Evolutionary conservation across 768 basidiomycete species (phyloP), one percentile per base, ranked within the genome.

Genomic region (Leccinum olivaceopallidum): DNA sequence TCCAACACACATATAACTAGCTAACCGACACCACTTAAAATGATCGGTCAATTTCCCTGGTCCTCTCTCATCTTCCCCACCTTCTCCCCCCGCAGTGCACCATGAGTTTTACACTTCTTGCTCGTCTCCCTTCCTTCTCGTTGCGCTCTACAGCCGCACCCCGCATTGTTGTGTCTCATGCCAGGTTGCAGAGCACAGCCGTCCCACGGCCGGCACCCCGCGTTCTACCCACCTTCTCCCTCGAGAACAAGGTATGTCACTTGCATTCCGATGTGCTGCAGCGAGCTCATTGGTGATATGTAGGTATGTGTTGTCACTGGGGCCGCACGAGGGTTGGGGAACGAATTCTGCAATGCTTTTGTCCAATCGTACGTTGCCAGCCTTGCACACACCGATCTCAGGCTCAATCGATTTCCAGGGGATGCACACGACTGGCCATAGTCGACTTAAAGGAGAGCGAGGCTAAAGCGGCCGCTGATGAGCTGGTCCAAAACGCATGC

Each of bases 301-400:
- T 69, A 96, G 88, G 94, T 94, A 57, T 93, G 92, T 76, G 78
- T 95, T 67, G 87, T 98, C 55, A 98, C 96, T 42, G 96, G 96
- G 51, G 96, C 88, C 57, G 96, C 95, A 13, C 83, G 91, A 68
- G 96, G 96, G 7, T 78, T 98, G 51, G 96, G 96, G 7, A 83
- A 90, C 65, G 89, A 94, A 73, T 94, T 98, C 72, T 95, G 94
- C 72, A 84, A 87, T 51, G 94, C 94, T 13, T 95, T 98, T 74
- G 69, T 95, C 65, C 87, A 90, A 75, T 90, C 91, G 91, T 92
- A 60, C 42, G 58, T 62, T 28, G 48, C 36, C 50, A 50, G 5
- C 30, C 26, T 44, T 49, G 53, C n/a, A 20, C n/a, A 20, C 13
- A 34, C 8, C 39, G 36, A 36, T 60, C 12, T 24, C 36, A 22